Evolutionary conservation across 352 stramenopile species (phyloP).

Genomic region (Globisporangium ultimum): DNA sequence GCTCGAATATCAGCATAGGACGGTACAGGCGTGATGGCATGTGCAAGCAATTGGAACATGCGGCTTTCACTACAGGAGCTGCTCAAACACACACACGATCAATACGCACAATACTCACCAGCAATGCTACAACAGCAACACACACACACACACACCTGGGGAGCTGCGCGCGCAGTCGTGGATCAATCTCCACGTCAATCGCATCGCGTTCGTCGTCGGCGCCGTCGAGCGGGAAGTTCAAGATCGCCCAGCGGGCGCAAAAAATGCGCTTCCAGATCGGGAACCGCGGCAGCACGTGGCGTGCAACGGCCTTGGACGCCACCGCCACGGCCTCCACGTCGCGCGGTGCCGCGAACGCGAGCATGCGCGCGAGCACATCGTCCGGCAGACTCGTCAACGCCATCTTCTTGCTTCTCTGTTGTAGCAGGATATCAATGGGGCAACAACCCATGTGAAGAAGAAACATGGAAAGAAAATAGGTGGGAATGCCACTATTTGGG

Average conservation of each 20-base stretch:
- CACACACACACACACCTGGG: conserved; percentile 27
- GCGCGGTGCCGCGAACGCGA: conserved; percentile 36
- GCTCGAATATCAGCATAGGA: conserved; percentile 52
- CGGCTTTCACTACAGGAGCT: conserved; percentile 54
- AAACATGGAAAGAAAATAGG: too few species aligned
- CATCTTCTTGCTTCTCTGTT: not conserved
- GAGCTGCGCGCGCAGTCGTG: conserved; percentile 37
- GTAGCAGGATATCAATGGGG: not conserved
- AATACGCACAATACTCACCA: not conserved
- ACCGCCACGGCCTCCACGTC: conserved; percentile 61
- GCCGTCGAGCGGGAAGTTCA: conserved; percentile 56
- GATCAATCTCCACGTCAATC: conserved; percentile 31
- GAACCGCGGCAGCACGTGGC: conserved; percentile 43
- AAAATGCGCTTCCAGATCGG: conserved; percentile 68
- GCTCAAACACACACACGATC: conserved; percentile 1
- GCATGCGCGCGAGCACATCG: conserved; percentile 47
- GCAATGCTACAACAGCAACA: not conserved
- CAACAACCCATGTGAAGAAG: too few species aligned
- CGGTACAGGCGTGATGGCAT: conserved; percentile 60
- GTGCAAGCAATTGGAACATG: conserved; percentile 69
- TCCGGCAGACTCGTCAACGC: conserved; percentile 31
- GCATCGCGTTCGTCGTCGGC: conserved; percentile 1
- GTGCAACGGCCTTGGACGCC: conserved; percentile 36
- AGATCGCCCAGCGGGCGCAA: conserved; percentile 44
- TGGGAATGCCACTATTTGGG: too few species aligned